A percentile compares a stretch with the other conserved stretches of the same genome.
Evolutionary conservation across 371 early-diverging fungal genomes (phyloP).

Genomic region (Mucor plumbeus): DNA sequence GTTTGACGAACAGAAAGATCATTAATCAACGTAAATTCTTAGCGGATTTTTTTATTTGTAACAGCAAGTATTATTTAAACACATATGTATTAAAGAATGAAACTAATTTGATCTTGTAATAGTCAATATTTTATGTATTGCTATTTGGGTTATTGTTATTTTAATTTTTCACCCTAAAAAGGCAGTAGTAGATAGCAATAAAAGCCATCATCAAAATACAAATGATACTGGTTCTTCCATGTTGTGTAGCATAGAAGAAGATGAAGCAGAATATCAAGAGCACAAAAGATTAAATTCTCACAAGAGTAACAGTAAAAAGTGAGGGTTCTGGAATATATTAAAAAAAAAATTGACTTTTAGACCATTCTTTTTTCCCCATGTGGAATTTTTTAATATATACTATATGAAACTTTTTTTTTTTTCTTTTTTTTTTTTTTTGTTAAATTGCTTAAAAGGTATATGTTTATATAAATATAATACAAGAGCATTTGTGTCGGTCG

Average conservation of each 20-base stretch:
- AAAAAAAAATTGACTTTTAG: background rate
- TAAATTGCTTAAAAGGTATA: background rate
- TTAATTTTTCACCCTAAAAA: slow-evolving; percentile 53
- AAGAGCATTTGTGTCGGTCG: background rate
- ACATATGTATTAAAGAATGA: no score
- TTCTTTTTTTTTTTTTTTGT: background rate
- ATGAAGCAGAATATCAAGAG: background rate
- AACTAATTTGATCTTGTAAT: background rate
- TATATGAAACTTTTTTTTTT: background rate
- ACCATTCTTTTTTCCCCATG: background rate
- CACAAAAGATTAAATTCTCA: background rate
- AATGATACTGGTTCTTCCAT: background rate
- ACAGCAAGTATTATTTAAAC: slow-evolving; percentile 31
- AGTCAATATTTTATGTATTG: slow-evolving; percentile 44
- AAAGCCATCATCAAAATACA: background rate
- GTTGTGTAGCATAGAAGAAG: background rate
- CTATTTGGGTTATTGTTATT: slow-evolving; percentile 46
- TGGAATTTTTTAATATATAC: background rate
- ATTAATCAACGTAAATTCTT: slow-evolving; percentile 47
- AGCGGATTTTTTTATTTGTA: slow-evolving; percentile 53
- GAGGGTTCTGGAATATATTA: background rate
- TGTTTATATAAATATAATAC: slow-evolving; percentile 4
- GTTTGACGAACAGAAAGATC: slow-evolving; percentile 34
- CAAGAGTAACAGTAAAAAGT: background rate
- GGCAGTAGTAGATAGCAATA: background rate